Evolutionary conservation across 2,329 filamentous ascomycete genomes (phyloP), one percentile per base, ranked within the genome.

Genomic region (Stagonosporopsis tanaceti): DNA sequence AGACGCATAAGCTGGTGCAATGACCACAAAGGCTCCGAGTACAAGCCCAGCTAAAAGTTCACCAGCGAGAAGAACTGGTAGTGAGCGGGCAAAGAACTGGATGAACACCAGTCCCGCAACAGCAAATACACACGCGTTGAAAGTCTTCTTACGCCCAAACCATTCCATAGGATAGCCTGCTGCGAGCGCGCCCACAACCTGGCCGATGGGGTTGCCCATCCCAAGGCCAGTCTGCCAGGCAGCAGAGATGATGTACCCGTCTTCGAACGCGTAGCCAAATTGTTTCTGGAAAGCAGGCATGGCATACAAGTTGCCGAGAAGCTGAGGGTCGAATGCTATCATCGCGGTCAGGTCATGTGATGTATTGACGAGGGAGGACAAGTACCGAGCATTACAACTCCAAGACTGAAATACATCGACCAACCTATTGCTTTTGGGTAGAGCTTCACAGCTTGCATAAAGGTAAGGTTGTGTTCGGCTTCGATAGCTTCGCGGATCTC

Each of bases 301-400:
- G 2, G 84, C 82, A 64, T 85, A 88, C 50, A 89, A 79, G 59
- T 87, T 86, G 24, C 85, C 85, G 17, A 89, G 79, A 9, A 89
- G 80, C 68, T 89, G 86, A 0, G 85, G 84, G 68, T 89, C 87
- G 65, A 89, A 90, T 4, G 85, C 76, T 61, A 32, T 46, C 4
- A 7, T 11, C 37, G 7, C 14, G 1, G 35, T 60, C 37, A 67
- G 57, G 8, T 22, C 15, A 8, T 17, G 17, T 6, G 12, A 22
- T 0, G 20, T 4, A 44, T 14, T 2, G 8, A 27, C 30, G 0
- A 22, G 2, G n/a, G 6, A 22, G 11, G 6, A n/a, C 22, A 20
- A 8, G 11, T 64, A 72, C 69, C 85, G 39, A 83, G 71, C 84
- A 87, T 87, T 61, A 87, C 83, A 35, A 87, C 82, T 6, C 84